Percentiles rank a stretch among this genome's conserved stretches.
Evolutionary conservation across 768 basidiomycete genomes (phyloP).

Genomic region (Postia placenta): DNA sequence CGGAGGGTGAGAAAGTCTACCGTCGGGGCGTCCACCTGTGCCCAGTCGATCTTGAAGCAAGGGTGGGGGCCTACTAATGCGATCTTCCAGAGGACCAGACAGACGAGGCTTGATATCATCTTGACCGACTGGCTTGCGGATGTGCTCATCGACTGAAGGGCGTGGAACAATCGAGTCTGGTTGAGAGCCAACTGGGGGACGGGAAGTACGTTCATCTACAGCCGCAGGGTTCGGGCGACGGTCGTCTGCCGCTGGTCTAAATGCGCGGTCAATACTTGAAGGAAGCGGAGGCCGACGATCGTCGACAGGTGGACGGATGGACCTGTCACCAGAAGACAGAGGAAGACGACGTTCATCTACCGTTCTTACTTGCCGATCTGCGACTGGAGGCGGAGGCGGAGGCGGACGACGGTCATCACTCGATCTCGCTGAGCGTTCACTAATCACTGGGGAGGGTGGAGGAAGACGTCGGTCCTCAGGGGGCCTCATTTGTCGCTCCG

Average conservation of each 20-base stretch:
- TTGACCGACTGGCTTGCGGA: constrained; percentile 6
- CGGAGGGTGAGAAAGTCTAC: constrained; percentile 6
- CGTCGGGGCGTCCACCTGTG: constrained; percentile 6
- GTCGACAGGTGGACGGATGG: constrained; percentile 1
- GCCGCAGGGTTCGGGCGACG: constrained; percentile 7
- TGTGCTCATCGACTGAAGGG: constrained; percentile 11
- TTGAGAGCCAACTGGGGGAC: constrained; percentile 8
- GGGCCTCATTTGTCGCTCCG: constrained; percentile 4
- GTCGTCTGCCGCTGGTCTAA: constrained; percentile 6
- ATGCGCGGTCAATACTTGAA: constrained; percentile 5
- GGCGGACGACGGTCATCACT: constrained; percentile 10
- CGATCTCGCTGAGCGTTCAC: constrained; percentile 3
- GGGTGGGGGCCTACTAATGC: constrained; percentile 14
- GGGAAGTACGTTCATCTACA: constrained; percentile 16
- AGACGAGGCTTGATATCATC: constrained; percentile 11
- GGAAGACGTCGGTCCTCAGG: constrained; percentile 14
- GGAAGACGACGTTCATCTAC: background rate
- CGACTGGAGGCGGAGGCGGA: constrained; percentile 1
- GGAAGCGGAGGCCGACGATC: constrained; percentile 9
- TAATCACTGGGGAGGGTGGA: constrained; percentile 1
- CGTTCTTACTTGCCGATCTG: constrained; percentile 4
- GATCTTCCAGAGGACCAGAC: constrained; percentile 17
- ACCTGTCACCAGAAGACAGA: background rate
- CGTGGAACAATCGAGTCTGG: constrained; percentile 2
- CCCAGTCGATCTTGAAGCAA: constrained; percentile 21